Conservation (phyloP, 148 eudicot genomes). For the Amaranthus cruentus region DNA sequence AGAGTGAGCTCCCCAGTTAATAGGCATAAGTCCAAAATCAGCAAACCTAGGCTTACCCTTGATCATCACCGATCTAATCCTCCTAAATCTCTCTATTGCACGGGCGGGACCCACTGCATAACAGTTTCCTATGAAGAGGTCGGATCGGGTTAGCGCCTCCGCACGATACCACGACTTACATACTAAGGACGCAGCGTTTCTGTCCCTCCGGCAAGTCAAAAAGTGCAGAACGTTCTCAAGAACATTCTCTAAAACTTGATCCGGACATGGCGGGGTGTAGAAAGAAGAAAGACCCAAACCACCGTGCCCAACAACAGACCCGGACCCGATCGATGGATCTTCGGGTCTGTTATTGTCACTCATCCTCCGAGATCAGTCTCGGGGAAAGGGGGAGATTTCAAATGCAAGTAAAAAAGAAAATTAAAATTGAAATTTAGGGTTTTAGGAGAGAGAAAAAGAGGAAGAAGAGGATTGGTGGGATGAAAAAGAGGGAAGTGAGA, state of each 20-base stretch:
- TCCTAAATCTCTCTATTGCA: constrained; percentile 42
- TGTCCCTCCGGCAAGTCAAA: constrained; percentile 50
- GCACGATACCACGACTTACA: constrained; percentile 68
- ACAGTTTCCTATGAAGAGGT: constrained; percentile 71
- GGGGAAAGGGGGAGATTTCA: no score
- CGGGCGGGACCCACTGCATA: constrained; percentile 50
- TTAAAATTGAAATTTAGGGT: no score
- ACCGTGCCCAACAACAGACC: not conserved
- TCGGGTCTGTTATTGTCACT: not conserved
- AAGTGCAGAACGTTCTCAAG: constrained; percentile 60
- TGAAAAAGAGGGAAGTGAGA: not conserved
- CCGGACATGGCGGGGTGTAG: constrained; percentile 42
- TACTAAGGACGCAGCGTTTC: constrained; percentile 61
- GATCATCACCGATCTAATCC: constrained; percentile 35
- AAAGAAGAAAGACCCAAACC: constrained; percentile 8
- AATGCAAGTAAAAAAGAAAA: no score
- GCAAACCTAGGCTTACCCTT: constrained; percentile 80
- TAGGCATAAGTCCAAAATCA: constrained; percentile 63
- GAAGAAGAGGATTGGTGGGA: not conserved
- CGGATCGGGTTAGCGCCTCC: constrained; percentile 63
- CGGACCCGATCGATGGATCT: constrained; percentile 5
- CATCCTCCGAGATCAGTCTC: no score
- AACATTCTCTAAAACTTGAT: constrained; percentile 75
- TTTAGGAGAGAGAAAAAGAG: no score
- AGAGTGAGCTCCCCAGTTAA: constrained; percentile 61